Evolutionary conservation across 805 yeast genomes (phyloP).

Genomic region (Torulaspora indica): DNA sequence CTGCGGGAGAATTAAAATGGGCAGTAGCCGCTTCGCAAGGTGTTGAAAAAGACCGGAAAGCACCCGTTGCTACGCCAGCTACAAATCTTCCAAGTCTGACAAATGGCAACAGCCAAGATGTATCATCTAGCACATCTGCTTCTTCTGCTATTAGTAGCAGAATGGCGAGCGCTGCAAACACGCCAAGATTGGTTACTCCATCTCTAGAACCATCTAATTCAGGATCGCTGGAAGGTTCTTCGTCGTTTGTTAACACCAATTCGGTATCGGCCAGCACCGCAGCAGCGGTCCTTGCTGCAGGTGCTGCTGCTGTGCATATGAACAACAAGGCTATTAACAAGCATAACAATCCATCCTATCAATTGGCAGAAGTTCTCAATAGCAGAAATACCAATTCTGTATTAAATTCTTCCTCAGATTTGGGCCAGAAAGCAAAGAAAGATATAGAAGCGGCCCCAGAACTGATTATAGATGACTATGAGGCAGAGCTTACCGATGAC

Average conservation of each 20-base stretch:
- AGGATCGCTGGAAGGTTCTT: conserved; percentile 14
- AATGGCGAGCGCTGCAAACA: conserved; percentile 16
- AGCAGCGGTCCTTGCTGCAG: conserved; percentile 28
- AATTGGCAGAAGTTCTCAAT: conserved; percentile 7
- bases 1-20: conserved; percentile 53
- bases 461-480: conserved; percentile 19
- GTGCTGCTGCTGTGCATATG: conserved; percentile 26
- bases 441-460: conserved; percentile 5
- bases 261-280: conserved; percentile 23
- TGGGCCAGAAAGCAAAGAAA: conserved; percentile 2
- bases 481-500: conserved; percentile 26
- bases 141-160: conserved; percentile 17
- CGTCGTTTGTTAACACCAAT: conserved; percentile 6
- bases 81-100: background rate
- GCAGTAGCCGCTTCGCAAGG: conserved; percentile 48
- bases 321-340: conserved; percentile 24
- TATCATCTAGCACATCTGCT: conserved; percentile 11
- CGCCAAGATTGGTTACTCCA: conserved; percentile 22
- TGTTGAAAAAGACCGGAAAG: conserved; percentile 26
- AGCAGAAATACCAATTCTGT: conserved; percentile 1
- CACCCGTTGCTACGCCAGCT: conserved; percentile 7
- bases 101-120: conserved; percentile 2
- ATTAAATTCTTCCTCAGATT: background rate
- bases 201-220: conserved; percentile 12
- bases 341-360: conserved; percentile 9